A percentile compares a stretch with the other conserved stretches of the same genome.
Evolutionary conservation across 2,329 filamentous ascomycete genomes (phyloP).

Genomic region (Botrytis pseudocinerea): DNA sequence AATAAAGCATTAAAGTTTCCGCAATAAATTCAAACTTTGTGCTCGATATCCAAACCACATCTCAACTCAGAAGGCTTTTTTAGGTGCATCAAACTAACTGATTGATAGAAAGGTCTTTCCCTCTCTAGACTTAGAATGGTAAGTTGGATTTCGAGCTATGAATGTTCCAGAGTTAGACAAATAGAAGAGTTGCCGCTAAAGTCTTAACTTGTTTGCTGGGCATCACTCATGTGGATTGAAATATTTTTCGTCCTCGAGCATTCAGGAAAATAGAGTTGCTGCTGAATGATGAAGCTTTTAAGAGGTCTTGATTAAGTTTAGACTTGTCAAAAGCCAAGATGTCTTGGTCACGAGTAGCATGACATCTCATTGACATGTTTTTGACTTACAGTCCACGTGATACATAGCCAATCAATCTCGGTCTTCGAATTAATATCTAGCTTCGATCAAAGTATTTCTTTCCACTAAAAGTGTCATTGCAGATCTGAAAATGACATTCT

Average conservation of each 20-base stretch:
- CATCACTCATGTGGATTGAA: not conserved
- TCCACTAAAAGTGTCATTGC: not conserved
- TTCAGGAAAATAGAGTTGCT: not conserved
- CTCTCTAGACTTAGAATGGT: not conserved
- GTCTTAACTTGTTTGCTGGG: not conserved
- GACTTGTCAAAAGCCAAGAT: not conserved
- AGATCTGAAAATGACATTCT: not conserved
- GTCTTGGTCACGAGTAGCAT: not conserved
- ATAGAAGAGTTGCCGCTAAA: not conserved
- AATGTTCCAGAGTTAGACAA: not conserved
- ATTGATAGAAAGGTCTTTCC: not conserved
- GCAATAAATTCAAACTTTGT: not conserved
- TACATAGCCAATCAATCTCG: not conserved
- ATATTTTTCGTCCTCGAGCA: not conserved
- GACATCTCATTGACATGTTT: not conserved
- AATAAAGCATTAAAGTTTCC: not conserved
- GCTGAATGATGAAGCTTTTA: not conserved
- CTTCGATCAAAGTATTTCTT: not conserved
- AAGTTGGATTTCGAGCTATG: not conserved
- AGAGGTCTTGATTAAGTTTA: not conserved
- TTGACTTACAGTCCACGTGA: not conserved
- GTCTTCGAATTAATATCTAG: not conserved
- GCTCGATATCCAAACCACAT: no score
- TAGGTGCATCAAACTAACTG: no score
- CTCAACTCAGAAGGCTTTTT: accelerated